These are phyloP conservation scores for Pseudonectria buxi DNA, from an alignment of 2,329 filamentous ascomycete species.

Conservation along the genomic window DNA sequence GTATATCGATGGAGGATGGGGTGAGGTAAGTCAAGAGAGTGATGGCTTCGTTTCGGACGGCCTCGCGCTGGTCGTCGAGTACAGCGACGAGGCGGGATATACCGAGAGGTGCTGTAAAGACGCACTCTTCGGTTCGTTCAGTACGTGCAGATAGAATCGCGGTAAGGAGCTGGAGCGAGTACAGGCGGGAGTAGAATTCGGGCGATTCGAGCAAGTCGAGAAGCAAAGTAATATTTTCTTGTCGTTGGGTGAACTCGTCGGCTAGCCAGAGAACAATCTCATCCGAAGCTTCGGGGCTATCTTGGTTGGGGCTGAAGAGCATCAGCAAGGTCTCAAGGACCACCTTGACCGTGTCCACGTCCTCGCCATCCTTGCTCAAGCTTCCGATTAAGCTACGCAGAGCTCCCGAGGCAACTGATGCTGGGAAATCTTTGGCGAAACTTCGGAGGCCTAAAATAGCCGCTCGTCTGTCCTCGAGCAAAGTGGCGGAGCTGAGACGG, in stretches of 20 bases:
- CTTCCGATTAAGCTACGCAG: slow-evolving; percentile 80
- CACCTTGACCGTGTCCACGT: slow-evolving; percentile 93
- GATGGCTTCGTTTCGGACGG: slow-evolving; percentile 80
- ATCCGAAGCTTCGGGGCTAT: slow-evolving; percentile 86
- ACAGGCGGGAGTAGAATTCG: slow-evolving; percentile 87
- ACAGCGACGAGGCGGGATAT: slow-evolving; percentile 79
- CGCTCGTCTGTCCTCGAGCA: slow-evolving; percentile 89
- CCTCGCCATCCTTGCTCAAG: slow-evolving; percentile 79
- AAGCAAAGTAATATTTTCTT: slow-evolving; percentile 91
- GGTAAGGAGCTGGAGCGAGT: slow-evolving; percentile 81
- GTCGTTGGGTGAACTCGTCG: slow-evolving; percentile 94
- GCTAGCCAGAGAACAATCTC: slow-evolving; percentile 95
- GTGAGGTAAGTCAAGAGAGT: slow-evolving; percentile 84
- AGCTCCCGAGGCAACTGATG: slow-evolving; percentile 90
- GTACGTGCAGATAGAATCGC: slow-evolving; percentile 80
- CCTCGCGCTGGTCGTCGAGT: slow-evolving; percentile 79
- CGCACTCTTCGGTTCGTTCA: slow-evolving; percentile 89
- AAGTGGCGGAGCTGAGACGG: slow-evolving; percentile 78
- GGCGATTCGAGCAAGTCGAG: slow-evolving; percentile 80
- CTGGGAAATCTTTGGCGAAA: slow-evolving; percentile 94
- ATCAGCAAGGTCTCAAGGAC: slow-evolving; percentile 92
- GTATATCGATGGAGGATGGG: slow-evolving; percentile 76
- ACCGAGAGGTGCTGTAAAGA: slow-evolving; percentile 81
- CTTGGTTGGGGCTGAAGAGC: slow-evolving; percentile 69
- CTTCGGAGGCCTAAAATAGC: slow-evolving; percentile 89